phyloP scores from a whole-genome alignment of 371 early-diverging fungal genomes.

The Mortierella sp. region DNA sequence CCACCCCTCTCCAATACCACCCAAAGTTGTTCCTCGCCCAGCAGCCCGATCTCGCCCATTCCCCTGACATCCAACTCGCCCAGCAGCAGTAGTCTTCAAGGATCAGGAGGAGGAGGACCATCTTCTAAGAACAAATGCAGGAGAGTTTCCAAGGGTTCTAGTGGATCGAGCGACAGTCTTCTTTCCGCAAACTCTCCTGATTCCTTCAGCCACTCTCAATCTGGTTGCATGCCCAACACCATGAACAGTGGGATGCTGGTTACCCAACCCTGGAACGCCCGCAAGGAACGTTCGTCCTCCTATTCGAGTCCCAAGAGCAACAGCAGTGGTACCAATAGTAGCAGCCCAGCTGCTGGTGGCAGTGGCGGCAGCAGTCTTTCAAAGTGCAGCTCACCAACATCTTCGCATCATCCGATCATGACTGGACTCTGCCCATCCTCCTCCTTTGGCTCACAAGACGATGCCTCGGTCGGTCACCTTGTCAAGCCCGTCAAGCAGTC shows the following conservation, averaged over 20 bases:
- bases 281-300: constrained; percentile 17
- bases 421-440: neutral
- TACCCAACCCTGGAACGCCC: constrained; percentile 21
- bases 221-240: constrained; percentile 20
- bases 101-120: neutral
- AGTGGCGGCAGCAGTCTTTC: neutral
- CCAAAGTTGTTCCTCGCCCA: neutral
- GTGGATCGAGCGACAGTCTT: constrained; percentile 11
- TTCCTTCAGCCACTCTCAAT: neutral
- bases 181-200: neutral
- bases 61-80: neutral
- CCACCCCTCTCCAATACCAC: neutral
- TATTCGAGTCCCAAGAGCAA: neutral
- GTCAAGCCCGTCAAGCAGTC: constrained; percentile 38
- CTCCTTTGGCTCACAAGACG: neutral
- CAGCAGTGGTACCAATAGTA: neutral
- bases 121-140: neutral
- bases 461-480: constrained; percentile 21
- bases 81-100: neutral
- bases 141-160: neutral
- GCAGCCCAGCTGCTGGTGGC: neutral
- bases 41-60: constrained; percentile 11
- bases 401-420: neutral
- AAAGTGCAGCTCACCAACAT: constrained; percentile 11
- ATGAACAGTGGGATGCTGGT: constrained; percentile 40